phyloP scores from a whole-genome alignment of 768 basidiomycete genomes.

The Termitomyces sp. region DNA sequence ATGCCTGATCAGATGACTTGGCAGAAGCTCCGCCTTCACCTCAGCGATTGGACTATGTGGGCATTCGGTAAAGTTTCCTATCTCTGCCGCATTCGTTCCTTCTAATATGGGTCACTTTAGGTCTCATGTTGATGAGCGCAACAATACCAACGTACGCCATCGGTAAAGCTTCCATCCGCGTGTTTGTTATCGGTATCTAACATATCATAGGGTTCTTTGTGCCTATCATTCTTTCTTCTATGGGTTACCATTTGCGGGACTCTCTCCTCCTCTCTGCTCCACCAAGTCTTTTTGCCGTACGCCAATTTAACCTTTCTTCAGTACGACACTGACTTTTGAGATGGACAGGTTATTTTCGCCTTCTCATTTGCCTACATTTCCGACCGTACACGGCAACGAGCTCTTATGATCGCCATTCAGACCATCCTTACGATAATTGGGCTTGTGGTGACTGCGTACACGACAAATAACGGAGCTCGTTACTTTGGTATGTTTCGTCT shows the following conservation, averaged over 20 bases:
- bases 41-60: conserved; percentile 33
- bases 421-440: conserved; percentile 28
- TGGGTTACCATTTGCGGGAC: conserved; percentile 26
- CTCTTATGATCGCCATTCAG: conserved; percentile 27
- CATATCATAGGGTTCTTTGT: conserved; percentile 22
- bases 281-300: conserved; percentile 27
- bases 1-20: conserved; percentile 27
- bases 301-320: conserved; percentile 23
- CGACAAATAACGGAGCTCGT: conserved; percentile 22
- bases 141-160: conserved; percentile 35
- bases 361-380: conserved; percentile 34
- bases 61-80: conserved; percentile 23
- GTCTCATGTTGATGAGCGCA: conserved; percentile 32
- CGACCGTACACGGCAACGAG: conserved; percentile 31
- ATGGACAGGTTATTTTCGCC: conserved; percentile 25
- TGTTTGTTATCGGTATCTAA: neutral
- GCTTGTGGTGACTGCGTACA: conserved; percentile 27
- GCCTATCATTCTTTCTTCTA: conserved; percentile 28
- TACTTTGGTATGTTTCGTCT: conserved; percentile 21
- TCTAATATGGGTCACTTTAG: conserved; percentile 6
- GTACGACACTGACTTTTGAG: conserved; percentile 14
- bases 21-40: conserved; percentile 25
- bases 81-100: neutral
- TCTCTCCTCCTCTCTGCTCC: conserved; percentile 31
- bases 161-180: conserved; percentile 6